phyloP scores from a whole-genome alignment of 352 stramenopile genomes.

The Peronospora belbahrii region DNA sequence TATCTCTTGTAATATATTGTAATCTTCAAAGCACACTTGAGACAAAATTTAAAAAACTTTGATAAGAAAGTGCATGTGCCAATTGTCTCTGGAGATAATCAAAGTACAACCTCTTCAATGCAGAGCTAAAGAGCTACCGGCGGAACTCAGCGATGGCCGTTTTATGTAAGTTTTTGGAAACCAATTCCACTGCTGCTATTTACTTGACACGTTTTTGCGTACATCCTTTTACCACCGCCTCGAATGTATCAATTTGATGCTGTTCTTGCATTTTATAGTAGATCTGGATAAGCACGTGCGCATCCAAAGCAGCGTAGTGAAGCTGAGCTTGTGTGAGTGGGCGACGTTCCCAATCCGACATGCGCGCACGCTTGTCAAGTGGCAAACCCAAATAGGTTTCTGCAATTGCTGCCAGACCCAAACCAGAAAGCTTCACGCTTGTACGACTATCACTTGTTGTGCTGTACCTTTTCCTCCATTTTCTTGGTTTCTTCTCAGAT shows the following conservation, averaged over 20 bases:
- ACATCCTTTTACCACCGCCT: slow-evolving; percentile 25
- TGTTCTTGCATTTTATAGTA: slow-evolving; percentile 46
- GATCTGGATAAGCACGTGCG: slow-evolving; percentile 55
- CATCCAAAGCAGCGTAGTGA: slow-evolving; percentile 66
- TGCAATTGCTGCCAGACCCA: slow-evolving; percentile 45
- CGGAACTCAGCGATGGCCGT: no score
- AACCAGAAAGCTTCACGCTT: slow-evolving; percentile 15
- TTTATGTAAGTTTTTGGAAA: not conserved
- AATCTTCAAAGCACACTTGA: no score
- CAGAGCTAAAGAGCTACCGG: no score
- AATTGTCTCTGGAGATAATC: no score
- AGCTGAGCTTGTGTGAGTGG: slow-evolving; percentile 59
- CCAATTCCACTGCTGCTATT: not conserved
- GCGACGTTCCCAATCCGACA: slow-evolving; percentile 71
- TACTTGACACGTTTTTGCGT: slow-evolving; percentile 39
- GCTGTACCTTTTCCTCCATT: slow-evolving; percentile 21
- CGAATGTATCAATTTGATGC: slow-evolving; percentile 22
- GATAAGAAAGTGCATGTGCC: no score
- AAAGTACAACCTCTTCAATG: no score
- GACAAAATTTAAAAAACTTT: no score
- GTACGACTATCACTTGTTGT: slow-evolving; percentile 10
- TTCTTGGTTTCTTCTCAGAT: slow-evolving; percentile 12
- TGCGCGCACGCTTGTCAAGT: slow-evolving; percentile 61
- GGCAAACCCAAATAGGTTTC: slow-evolving; percentile 51
- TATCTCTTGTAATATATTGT: no score